These are phyloP conservation scores for Didymellaceae sp. DNA, from an alignment of 2,329 filamentous ascomycete genomes.

Conservation along the genomic window DNA sequence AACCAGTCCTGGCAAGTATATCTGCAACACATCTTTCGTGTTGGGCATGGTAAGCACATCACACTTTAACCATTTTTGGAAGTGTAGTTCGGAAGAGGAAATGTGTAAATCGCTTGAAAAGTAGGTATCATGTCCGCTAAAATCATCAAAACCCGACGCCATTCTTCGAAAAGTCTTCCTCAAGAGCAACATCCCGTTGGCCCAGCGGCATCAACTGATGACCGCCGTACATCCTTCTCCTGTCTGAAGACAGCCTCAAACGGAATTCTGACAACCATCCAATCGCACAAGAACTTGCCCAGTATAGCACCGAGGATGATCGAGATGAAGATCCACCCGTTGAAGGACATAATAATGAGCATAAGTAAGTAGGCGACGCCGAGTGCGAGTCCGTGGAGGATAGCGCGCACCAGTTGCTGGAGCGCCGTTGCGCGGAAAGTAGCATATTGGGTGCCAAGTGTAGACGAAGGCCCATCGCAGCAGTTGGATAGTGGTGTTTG, in stretches of 20 bases:
- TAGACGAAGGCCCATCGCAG: slow-evolving; percentile 32
- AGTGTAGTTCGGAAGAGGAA: no score
- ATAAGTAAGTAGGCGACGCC: slow-evolving; percentile 81
- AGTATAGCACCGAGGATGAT: slow-evolving; percentile 79
- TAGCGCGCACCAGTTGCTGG: slow-evolving; percentile 71
- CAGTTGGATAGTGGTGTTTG: slow-evolving; percentile 28
- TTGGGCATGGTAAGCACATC: no score
- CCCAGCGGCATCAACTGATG: slow-evolving; percentile 32
- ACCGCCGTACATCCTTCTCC: slow-evolving; percentile 34
- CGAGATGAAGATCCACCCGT: slow-evolving; percentile 78
- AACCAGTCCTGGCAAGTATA: no score
- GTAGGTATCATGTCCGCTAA: slow-evolving; percentile 9
- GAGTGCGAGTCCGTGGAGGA: slow-evolving; percentile 74
- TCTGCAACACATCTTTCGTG: no score
- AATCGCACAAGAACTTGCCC: slow-evolving; percentile 75
- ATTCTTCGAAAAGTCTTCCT: neutral
- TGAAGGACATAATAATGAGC: slow-evolving; percentile 71
- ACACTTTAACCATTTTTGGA: no score
- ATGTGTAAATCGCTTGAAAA: no score
- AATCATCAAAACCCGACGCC: neutral
- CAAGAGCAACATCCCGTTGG: slow-evolving; percentile 42
- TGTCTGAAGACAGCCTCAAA: slow-evolving; percentile 23
- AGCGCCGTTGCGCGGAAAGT: slow-evolving; percentile 62
- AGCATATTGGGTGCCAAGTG: slow-evolving; percentile 34
- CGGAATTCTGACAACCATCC: slow-evolving; percentile 54